Evolutionary conservation across 257 asterid genomes (phyloP).

Genomic region (Forsythia viridissima): DNA sequence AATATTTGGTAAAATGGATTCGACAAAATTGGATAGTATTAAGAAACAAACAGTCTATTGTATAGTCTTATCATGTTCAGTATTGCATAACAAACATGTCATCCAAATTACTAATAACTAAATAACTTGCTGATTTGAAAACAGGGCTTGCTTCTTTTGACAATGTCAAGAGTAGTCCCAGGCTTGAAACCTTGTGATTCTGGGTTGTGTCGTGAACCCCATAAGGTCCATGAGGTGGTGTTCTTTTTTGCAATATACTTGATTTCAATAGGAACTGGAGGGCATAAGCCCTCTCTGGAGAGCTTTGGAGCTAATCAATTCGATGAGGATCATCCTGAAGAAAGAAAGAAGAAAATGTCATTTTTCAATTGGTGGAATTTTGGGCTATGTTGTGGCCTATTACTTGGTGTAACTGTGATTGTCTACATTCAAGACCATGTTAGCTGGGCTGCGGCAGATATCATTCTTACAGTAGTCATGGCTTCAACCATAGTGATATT

Average conservation of each 20-base stretch:
- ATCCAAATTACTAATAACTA: neutral
- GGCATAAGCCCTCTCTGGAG: constrained; percentile 86
- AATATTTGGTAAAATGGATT: neutral
- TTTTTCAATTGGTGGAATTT: constrained; percentile 95
- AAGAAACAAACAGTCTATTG: neutral
- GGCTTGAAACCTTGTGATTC: constrained; percentile 51
- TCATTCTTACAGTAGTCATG: constrained; percentile 62
- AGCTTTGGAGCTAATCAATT: constrained; percentile 98
- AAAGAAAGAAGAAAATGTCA: constrained; percentile 68
- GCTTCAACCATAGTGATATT: constrained; percentile 42
- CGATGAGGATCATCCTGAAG: constrained; percentile 75
- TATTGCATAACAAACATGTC: neutral
- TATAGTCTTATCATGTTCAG: neutral
- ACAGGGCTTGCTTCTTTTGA: constrained; percentile 77
- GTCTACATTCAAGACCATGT: constrained; percentile 68
- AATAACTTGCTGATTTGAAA: neutral
- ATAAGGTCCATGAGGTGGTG: constrained; percentile 47
- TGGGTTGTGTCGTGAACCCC: constrained; percentile 31
- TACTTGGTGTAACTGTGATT: constrained; percentile 65
- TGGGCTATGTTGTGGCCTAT: constrained; percentile 69
- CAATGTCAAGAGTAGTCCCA: constrained; percentile 68
- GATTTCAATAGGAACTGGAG: constrained; percentile 85
- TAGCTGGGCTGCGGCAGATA: constrained; percentile 77
- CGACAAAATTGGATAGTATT: neutral
- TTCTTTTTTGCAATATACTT: constrained; percentile 80